Evolutionary conservation across 2,329 filamentous ascomycete genomes (phyloP).

Genomic region (Herpotrichia juniperi): DNA sequence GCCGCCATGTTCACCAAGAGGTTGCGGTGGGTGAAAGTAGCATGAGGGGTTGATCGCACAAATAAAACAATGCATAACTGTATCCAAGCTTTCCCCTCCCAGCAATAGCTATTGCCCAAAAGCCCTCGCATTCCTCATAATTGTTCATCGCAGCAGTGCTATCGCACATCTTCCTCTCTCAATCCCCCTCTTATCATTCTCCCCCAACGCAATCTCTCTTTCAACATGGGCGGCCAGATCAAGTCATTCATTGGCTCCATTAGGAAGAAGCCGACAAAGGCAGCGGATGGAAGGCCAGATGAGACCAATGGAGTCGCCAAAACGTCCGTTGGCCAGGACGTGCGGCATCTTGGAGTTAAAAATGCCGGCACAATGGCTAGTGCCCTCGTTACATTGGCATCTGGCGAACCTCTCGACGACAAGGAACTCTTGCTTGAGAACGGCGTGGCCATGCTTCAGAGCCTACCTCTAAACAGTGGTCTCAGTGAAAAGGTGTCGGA

Average conservation of each 20-base stretch:
- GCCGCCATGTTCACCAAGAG: too few species aligned
- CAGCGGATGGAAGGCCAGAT: constrained; percentile 55
- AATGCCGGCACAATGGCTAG: constrained; percentile 56
- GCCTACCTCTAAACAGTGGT: constrained; percentile 56
- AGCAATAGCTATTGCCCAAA: neutral
- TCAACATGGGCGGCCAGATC: constrained; percentile 43
- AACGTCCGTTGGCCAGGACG: constrained; percentile 53
- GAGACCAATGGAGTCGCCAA: constrained; percentile 24
- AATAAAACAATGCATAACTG: neutral
- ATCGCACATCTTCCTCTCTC: neutral
- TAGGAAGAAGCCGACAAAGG: constrained; percentile 52
- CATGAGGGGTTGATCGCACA: neutral
- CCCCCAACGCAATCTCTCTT: neutral
- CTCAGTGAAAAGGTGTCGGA: constrained; percentile 56
- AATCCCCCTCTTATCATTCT: neutral
- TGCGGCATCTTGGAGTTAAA: constrained; percentile 61
- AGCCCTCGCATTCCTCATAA: neutral
- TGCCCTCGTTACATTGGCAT: constrained; percentile 66
- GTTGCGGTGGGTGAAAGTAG: neutral
- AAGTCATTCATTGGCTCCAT: constrained; percentile 54
- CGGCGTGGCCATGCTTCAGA: constrained; percentile 59
- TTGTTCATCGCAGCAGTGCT: too few species aligned
- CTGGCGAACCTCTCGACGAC: constrained; percentile 71
- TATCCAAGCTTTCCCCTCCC: neutral
- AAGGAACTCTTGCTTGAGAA: constrained; percentile 50